Base-by-base conservation (phyloP, 2,329 filamentous ascomycete genomes). In the Pyrenophora graminea region DNA sequence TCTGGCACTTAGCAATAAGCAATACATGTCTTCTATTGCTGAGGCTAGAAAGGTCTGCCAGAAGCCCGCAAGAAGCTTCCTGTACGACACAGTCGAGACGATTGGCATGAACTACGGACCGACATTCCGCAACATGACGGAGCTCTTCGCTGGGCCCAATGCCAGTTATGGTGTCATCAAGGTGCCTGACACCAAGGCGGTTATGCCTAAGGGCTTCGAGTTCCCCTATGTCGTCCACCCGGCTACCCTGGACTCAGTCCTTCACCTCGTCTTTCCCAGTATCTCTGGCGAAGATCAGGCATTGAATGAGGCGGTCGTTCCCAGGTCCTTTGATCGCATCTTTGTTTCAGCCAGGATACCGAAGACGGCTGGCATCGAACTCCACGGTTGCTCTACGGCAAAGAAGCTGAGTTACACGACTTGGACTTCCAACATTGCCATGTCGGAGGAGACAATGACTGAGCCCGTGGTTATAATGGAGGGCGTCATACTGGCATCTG, bases 111-210 rank as follows among this genome's bases (percentile, higher is more conserved):
- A 51, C 15, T 52, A 51, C 34, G 48, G 52, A n/a, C 52, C 52
- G 5, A 46, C 43, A 10, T 55, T 55, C 21, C 48, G 48, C 33
- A 51, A 51, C n/a, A 52, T 51, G 42, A 39, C 23, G 17, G 38
- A 31, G 70, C 70, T 50, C 2, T 40, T 36, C 25, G 50, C 50
- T 25, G 39, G 45, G 4, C 21, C 15, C 1, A 32, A 31, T n/a
- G 13, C 33, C 15, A 40, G 39, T 23, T 47, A 47, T 32, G 48
- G 48, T 12, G 27, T 51, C 10, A 51, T 51, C 18, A 46, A 42
- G 32, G 43, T 47, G 12, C 45, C 45, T 3, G 39, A 48, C 34
- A 48, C 23, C 10, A 48, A 44, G n/a, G 23, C 45, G 3, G 6
- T 40, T 6, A 44, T 48, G 50, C 50, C 50, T 3, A 41, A 51